Evolutionary conservation across 2,329 filamentous ascomycete species (phyloP).

Genomic region (Phaeomoniella chlamydospora): DNA sequence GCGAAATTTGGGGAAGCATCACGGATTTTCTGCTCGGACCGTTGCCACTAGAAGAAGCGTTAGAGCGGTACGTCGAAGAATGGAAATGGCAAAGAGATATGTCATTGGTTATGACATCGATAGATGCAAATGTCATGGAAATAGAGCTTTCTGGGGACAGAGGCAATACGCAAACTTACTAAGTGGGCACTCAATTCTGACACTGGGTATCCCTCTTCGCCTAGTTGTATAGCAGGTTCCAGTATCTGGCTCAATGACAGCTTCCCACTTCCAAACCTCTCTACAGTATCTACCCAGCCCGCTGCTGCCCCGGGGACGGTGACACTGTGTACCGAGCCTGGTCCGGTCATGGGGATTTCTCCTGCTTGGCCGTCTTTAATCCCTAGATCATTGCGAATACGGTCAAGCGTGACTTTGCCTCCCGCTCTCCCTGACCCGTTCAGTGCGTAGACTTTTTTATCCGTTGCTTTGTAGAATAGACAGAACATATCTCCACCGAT

Average conservation of each 20-base stretch:
- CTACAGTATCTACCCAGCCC: conserved; percentile 82
- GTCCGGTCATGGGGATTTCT: conserved; percentile 49
- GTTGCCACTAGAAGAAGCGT: conserved; percentile 48
- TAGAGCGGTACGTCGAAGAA: conserved; percentile 3
- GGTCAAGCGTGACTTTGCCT: conserved; percentile 52
- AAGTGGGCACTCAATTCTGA: conserved; percentile 59
- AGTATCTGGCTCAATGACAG: conserved; percentile 64
- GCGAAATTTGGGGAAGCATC: conserved; percentile 68
- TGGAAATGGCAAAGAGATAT: no score
- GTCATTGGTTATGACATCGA: no score
- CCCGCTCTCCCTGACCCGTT: conserved; percentile 88
- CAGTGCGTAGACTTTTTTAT: conserved; percentile 66
- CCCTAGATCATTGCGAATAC: conserved; percentile 54
- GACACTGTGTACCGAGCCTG: conserved; percentile 58
- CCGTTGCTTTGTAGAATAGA: conserved; percentile 75
- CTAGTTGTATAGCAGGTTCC: conserved; percentile 68
- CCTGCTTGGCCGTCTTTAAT: conserved; percentile 34
- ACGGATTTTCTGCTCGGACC: conserved; percentile 48
- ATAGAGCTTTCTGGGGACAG: no score
- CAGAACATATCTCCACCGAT: conserved; percentile 98
- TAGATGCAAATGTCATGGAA: no score
- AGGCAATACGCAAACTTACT: conserved; percentile 43
- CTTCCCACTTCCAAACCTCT: conserved; percentile 80
- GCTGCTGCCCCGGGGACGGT: conserved; percentile 84
- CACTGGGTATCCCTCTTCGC: conserved; percentile 79